These are phyloP conservation scores for Arctium minus DNA, from an alignment of 129 eudicot genomes.

Conservation along the genomic window DNA sequence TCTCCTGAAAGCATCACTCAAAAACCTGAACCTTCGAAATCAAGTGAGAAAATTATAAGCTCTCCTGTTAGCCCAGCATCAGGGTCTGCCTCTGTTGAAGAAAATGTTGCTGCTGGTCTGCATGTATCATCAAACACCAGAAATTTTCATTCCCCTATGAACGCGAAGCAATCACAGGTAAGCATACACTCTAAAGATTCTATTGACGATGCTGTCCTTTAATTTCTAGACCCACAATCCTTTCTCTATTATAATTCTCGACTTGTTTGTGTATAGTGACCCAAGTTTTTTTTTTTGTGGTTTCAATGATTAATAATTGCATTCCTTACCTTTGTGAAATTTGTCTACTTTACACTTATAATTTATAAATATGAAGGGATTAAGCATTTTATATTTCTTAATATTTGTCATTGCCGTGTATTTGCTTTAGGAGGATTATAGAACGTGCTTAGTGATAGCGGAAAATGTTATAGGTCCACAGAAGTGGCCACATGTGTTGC, in stretches of 20 bases:
- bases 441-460: no score
- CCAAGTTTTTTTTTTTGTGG: neutral
- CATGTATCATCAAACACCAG: slow-evolving; percentile 38
- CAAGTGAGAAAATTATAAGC: slow-evolving; percentile 49
- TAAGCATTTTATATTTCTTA: neutral
- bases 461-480: no score
- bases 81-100: slow-evolving; percentile 42
- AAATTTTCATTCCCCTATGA: slow-evolving; percentile 39
- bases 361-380: neutral
- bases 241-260: neutral
- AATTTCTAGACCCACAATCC: neutral
- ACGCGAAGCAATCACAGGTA: slow-evolving; percentile 52
- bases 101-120: slow-evolving; percentile 31
- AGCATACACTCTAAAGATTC: neutral
- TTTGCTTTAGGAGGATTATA: neutral
- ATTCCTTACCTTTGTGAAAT: no score
- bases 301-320: neutral
- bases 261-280: neutral
- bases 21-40: slow-evolving; percentile 52
- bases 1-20: slow-evolving; percentile 35
- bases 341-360: no score
- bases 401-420: neutral
- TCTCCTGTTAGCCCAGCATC: slow-evolving; percentile 52
- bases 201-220: neutral
- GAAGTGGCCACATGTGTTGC: no score